Conservation (phyloP, 305 asterid genomes). For the Fraxinus albicans region DNA sequence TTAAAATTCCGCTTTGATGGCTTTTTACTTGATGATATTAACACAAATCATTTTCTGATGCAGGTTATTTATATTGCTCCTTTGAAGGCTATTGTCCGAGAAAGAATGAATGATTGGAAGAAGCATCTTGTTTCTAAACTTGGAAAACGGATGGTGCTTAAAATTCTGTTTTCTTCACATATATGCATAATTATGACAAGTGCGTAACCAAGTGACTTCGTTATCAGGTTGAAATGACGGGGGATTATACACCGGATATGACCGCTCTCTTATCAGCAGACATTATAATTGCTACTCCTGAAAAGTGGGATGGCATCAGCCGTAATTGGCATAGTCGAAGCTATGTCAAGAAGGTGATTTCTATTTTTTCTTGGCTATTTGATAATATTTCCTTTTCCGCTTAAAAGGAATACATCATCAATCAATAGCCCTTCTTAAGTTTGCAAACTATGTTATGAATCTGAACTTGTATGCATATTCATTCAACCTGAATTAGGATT, state of each 20-base stretch:
- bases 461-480: slow-evolving; percentile 6
- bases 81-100: slow-evolving; percentile 97
- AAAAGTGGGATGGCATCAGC: slow-evolving; percentile 99
- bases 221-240: slow-evolving; percentile 96
- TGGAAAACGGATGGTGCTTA: slow-evolving; percentile 87
- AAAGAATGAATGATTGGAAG: slow-evolving; percentile 98
- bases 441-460: slow-evolving; percentile 13
- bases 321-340: slow-evolving; percentile 96
- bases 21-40: slow-evolving; percentile 21
- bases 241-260: slow-evolving; percentile 96
- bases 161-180: slow-evolving; percentile 11
- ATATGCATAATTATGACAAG: slow-evolving; percentile 20
- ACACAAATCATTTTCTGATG: slow-evolving; percentile 26
- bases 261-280: slow-evolving; percentile 82
- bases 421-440: neutral
- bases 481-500: slow-evolving; percentile 3
- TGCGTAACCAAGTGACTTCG: slow-evolving; percentile 26
- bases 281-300: slow-evolving; percentile 95
- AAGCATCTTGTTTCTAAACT: slow-evolving; percentile 86
- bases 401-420: neutral
- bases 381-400: neutral
- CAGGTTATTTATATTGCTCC: slow-evolving; percentile 98
- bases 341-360: slow-evolving; percentile 82
- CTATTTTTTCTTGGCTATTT: slow-evolving; percentile 14
- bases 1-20: slow-evolving; percentile 5